phyloP scores from a whole-genome alignment of 2,329 filamentous ascomycete species.

The Penicillium sp. region DNA sequence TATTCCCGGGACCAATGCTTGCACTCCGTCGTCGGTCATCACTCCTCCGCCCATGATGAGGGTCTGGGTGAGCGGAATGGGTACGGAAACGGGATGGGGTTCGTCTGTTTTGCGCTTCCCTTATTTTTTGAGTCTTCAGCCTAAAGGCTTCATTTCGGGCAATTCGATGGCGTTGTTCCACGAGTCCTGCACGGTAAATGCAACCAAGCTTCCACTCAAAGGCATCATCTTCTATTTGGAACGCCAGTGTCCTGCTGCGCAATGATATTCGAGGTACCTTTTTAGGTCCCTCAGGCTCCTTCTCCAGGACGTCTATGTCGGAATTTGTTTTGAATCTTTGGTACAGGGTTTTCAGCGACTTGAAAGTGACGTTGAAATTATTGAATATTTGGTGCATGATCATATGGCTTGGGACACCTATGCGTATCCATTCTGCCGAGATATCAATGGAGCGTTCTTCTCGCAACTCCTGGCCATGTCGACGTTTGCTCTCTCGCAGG shows the following conservation, averaged over 20 bases:
- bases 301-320: constrained; percentile 82
- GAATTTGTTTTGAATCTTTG: constrained; percentile 85
- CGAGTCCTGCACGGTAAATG: constrained; percentile 83
- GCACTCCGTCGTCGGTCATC: constrained; percentile 49
- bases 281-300: constrained; percentile 80
- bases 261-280: constrained; percentile 80
- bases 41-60: constrained; percentile 36
- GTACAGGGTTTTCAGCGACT: constrained; percentile 85
- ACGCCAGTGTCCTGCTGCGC: constrained; percentile 74
- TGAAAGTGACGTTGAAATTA: constrained; percentile 82
- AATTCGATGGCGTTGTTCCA: constrained; percentile 85
- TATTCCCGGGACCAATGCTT: constrained; percentile 49
- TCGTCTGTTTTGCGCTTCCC: constrained; percentile 59
- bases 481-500: constrained; percentile 70
- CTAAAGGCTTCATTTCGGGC: constrained; percentile 87
- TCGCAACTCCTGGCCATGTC: constrained; percentile 57
- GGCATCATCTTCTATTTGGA: constrained; percentile 91
- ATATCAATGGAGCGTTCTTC: constrained; percentile 83
- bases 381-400: constrained; percentile 89
- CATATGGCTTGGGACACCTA: constrained; percentile 88
- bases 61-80: constrained; percentile 47
- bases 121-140: constrained; percentile 79
- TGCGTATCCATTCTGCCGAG: constrained; percentile 75
- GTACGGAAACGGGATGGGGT: constrained; percentile 51
- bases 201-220: constrained; percentile 97